Evolutionary conservation across 1,284 basidiomycete species (phyloP), one percentile per base, ranked within the genome.

Genomic region (Tilletia walkeri): DNA sequence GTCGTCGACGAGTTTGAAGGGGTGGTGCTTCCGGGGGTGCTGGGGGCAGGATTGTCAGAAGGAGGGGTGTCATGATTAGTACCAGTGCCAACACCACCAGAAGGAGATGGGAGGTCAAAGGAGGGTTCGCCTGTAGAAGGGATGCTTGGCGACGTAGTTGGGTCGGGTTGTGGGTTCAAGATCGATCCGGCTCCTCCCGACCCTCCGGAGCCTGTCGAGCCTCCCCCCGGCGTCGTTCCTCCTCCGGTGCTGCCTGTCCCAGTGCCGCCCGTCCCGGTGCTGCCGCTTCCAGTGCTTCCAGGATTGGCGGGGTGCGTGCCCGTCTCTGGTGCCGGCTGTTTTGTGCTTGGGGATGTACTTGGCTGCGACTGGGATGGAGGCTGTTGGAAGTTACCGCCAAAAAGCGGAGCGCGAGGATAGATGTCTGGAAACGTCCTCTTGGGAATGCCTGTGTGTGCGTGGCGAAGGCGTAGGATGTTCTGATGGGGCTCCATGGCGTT

Each of bases 1-100:
- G 66, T 71, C 38, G 68, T 67, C 2, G 71, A 36, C 9, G 67
- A 14, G 18, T 50, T 49, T 16, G 70, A 41, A 1, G 70, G 3
- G 36, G 18, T 41, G 20, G 10, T 38, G 39, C 34, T 56, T n/a
- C 6, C n/a, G 34, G 16, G 3, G 36, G 34, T 38, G 9, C 59
- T 38, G 7, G 59, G 36, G 5, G 34, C 34, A 63, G 59, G 59
- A 63, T 10, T 63, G 30, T 24, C 36, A 20, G 59, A 39, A 18
- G 59, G 59, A 39, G 34, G 34, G 54, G 16, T 30, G 34, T 34
- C 34, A 63, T 24, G 59, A n/a, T 63, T 41, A 63, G 59, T 38
- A 41, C 59, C 59, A n/a, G 59, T 38, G 6, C 36, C 36, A 16
- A 20, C 36, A 18, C 59, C 59, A 39, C 59, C 59, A 38, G 59